These are phyloP conservation scores for Colletotrichum euphorbiae DNA, from an alignment of 2,329 filamentous ascomycete genomes.

Conservation along the genomic window DNA sequence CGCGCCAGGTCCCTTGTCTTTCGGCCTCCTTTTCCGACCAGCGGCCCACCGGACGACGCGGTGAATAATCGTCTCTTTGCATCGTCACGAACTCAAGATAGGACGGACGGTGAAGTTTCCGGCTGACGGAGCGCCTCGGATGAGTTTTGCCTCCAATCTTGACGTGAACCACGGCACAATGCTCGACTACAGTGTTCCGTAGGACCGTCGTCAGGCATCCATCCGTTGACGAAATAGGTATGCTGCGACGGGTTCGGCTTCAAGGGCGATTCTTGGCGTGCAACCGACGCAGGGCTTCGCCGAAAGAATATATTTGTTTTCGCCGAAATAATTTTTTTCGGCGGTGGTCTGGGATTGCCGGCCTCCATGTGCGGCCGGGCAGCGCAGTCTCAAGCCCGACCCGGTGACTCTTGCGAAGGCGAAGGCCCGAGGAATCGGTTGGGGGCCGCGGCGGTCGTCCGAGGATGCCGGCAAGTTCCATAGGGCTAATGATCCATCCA, in stretches of 20 bases:
- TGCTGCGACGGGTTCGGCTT: not conserved
- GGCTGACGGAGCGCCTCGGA: constrained; percentile 9
- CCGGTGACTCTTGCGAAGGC: constrained; percentile 1
- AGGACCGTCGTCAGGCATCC: not conserved
- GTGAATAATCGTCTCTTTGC: too few relatives aligned
- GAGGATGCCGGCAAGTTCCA: not conserved
- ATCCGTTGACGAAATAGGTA: not conserved
- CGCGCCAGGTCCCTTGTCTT: too few relatives aligned
- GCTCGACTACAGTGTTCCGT: not conserved
- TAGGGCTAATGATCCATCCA: not conserved
- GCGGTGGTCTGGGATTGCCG: not conserved
- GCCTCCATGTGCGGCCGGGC: not conserved
- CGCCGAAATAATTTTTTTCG: not conserved
- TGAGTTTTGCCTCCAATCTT: not conserved
- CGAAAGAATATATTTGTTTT: not conserved
- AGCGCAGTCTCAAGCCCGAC: not conserved
- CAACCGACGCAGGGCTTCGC: not conserved
- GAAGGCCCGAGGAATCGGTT: not conserved
- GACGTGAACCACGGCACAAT: not conserved
- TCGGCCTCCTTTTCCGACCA: too few relatives aligned
- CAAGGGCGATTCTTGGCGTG: not conserved
- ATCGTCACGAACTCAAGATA: not conserved
- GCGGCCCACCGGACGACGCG: too few relatives aligned
- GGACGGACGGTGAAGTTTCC: not conserved
- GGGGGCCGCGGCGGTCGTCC: not conserved